A percentile compares a stretch with the other conserved stretches of the same genome.
Evolutionary conservation across 768 basidiomycete species (phyloP).

Genomic region (Hortiboletus campestris): DNA sequence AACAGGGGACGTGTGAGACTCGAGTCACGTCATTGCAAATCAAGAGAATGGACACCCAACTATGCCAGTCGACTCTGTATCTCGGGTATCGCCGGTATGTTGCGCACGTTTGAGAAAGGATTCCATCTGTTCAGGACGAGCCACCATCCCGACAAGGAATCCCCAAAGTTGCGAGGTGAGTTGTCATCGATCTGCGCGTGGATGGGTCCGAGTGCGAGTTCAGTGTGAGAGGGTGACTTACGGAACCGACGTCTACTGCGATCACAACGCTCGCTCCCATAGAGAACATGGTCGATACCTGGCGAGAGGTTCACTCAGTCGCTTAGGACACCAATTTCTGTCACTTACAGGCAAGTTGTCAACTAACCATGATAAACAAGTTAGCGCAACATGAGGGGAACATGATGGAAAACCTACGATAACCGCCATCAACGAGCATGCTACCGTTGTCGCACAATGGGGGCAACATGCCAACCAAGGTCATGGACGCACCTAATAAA

Average conservation of each 20-base stretch:
- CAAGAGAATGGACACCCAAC: conserved; percentile 46
- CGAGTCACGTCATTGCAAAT: neutral
- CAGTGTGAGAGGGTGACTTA: conserved; percentile 37
- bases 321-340: neutral
- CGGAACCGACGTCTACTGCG: conserved; percentile 90
- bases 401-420: conserved; percentile 51
- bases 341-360: conserved; percentile 80
- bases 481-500: conserved; percentile 87
- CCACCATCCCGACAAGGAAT: conserved; percentile 96
- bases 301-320: conserved; percentile 3
- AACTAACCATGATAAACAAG: conserved; percentile 41
- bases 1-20: conserved; percentile 3
- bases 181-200: conserved; percentile 76
- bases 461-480: conserved; percentile 90
- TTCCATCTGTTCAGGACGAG: conserved; percentile 91
- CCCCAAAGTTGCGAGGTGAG: conserved; percentile 90
- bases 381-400: conserved; percentile 12
- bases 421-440: conserved; percentile 88
- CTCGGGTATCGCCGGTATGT: conserved; percentile 86
- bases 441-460: conserved; percentile 93
- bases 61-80: conserved; percentile 94
- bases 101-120: conserved; percentile 76
- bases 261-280: conserved; percentile 90
- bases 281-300: conserved; percentile 90
- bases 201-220: neutral